phyloP scores from a whole-genome alignment of 768 basidiomycete species.

The Mycena galericulata region DNA sequence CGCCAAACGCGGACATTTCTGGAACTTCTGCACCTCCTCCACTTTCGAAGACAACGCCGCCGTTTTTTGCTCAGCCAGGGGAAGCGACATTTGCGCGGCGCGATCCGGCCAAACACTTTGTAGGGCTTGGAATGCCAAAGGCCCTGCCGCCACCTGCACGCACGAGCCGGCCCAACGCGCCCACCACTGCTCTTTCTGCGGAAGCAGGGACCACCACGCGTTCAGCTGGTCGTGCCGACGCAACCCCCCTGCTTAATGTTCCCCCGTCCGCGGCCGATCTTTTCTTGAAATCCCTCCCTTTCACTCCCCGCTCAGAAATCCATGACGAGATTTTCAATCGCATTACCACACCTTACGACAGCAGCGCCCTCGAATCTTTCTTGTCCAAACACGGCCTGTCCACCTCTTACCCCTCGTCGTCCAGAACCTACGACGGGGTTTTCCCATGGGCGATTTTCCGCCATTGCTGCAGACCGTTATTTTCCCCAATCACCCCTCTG shows the following conservation, averaged over 20 bases:
- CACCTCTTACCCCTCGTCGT: too few species aligned
- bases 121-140: constrained; percentile 23
- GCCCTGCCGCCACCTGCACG: not conserved
- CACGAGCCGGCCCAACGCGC: constrained; percentile 1
- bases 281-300: constrained; percentile 1
- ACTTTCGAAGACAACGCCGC: constrained; percentile 8
- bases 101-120: constrained; percentile 19
- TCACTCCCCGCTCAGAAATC: too few species aligned
- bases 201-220: not conserved
- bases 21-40: not conserved
- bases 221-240: not conserved
- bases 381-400: too few species aligned
- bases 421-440: too few species aligned
- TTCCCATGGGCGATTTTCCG: too few species aligned
- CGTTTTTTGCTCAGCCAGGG: not conserved
- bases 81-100: not conserved
- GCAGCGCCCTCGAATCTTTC: too few species aligned
- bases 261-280: not conserved
- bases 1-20: constrained; percentile 22
- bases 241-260: not conserved
- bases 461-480: too few species aligned
- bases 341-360: too few species aligned
- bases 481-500: too few species aligned
- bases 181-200: constrained; percentile 26
- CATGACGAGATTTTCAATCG: too few species aligned